Conservation (phyloP, 495 filamentous ascomycete species). For the Aspergillus homomorphus region DNA sequence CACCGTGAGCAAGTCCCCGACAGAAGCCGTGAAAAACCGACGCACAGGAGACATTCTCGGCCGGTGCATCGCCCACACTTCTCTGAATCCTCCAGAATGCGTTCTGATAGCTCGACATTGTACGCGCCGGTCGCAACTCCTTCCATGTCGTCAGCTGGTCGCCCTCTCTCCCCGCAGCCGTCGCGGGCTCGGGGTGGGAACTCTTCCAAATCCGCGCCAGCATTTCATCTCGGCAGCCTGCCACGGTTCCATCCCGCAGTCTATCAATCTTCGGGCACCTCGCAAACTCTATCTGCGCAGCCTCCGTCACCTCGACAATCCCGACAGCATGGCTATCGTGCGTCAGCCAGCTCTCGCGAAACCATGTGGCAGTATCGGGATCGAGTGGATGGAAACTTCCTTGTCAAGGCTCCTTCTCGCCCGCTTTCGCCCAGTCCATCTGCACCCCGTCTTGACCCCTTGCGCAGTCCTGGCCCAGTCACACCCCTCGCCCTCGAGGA, state of each 20-base stretch:
- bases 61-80: constrained; percentile 20
- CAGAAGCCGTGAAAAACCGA: constrained; percentile 18
- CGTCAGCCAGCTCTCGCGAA: constrained; percentile 36
- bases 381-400: constrained; percentile 26
- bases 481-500: constrained; percentile 72
- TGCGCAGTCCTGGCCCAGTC: constrained; percentile 73
- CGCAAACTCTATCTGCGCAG: constrained; percentile 20
- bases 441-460: constrained; percentile 63
- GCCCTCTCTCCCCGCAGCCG: constrained; percentile 36
- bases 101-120: constrained; percentile 36
- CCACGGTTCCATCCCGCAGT: constrained; percentile 51
- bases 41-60: constrained; percentile 13
- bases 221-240: constrained; percentile 42
- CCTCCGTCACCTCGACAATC: constrained; percentile 34
- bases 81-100: constrained; percentile 33
- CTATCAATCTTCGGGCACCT: constrained; percentile 33
- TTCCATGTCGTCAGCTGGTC: constrained; percentile 37
- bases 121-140: constrained; percentile 36
- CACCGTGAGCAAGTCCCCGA: constrained; percentile 31
- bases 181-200: constrained; percentile 26
- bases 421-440: constrained; percentile 43
- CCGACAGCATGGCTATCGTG: constrained; percentile 34
- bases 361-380: constrained; percentile 41
- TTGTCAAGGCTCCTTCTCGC: constrained; percentile 27
- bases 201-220: constrained; percentile 30